A percentile compares a stretch with the other conserved stretches of the same genome.
phyloP scores from a whole-genome alignment of 257 asterid genomes.

The Capsicum rhomboideum region DNA sequence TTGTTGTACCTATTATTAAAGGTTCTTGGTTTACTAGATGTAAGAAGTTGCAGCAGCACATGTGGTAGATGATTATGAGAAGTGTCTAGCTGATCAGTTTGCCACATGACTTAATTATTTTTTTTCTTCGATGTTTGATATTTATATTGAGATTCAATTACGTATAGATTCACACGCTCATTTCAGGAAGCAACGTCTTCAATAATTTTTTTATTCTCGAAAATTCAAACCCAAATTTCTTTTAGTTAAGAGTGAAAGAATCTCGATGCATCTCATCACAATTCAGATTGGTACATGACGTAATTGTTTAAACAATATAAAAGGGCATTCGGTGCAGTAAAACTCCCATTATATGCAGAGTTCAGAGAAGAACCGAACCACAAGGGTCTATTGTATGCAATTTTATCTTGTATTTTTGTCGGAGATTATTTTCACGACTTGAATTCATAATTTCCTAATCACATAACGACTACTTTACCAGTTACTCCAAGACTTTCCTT shows the following conservation, averaged over 20 bases:
- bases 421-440: too few species aligned
- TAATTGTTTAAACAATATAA: background rate
- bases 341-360: too few species aligned
- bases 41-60: background rate
- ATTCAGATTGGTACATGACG: background rate
- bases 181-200: too few species aligned
- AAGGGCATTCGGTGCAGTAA: too few species aligned
- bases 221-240: background rate
- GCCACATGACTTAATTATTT: background rate
- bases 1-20: background rate
- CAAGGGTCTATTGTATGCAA: too few species aligned
- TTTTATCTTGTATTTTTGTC: too few species aligned
- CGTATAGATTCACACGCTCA: rapidly evolving
- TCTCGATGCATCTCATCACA: background rate
- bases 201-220: background rate
- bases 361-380: too few species aligned
- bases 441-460: too few species aligned
- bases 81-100: background rate
- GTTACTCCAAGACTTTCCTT: too few species aligned
- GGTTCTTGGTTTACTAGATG: background rate
- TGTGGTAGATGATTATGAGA: background rate
- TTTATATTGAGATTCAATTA: background rate
- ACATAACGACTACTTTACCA: too few species aligned
- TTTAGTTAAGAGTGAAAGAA: background rate
- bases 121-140: background rate